Conservation (phyloP, 495 filamentous ascomycete genomes). For the Letharia lupina region DNA sequence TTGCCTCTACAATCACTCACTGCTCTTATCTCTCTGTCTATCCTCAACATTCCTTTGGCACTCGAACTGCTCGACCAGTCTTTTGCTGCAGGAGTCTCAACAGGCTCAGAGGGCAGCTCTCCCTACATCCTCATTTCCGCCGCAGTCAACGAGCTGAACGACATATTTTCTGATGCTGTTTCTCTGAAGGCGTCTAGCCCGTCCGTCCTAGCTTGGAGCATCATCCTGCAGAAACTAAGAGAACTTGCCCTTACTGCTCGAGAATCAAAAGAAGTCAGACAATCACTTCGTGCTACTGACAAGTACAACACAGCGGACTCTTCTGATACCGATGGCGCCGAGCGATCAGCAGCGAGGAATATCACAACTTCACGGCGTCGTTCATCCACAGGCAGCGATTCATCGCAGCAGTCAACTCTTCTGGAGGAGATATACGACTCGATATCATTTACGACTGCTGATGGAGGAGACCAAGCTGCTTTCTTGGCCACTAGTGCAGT, state of each 20-base stretch:
- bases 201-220: conserved; percentile 65
- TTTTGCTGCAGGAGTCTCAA: conserved; percentile 25
- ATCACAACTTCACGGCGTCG: conserved; percentile 12
- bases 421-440: conserved; percentile 47
- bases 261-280: conserved; percentile 52
- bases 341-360: conserved; percentile 18
- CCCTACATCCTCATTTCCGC: conserved; percentile 56
- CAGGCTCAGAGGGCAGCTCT: conserved; percentile 31
- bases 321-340: conserved; percentile 25
- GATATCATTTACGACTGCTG: conserved; percentile 33
- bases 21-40: conserved; percentile 61
- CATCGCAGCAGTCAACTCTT: conserved; percentile 38
- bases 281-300: conserved; percentile 53
- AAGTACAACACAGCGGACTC: conserved; percentile 25
- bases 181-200: conserved; percentile 50
- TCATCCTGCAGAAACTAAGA: conserved; percentile 62
- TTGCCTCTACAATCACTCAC: conserved; percentile 57
- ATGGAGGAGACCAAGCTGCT: conserved; percentile 39
- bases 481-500: conserved; percentile 46
- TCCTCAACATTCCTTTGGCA: conserved; percentile 55
- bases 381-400: conserved; percentile 26
- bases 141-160: conserved; percentile 56
- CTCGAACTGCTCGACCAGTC: conserved; percentile 30
- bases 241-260: conserved; percentile 49
- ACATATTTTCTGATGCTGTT: conserved; percentile 47